Evolutionary conservation across 345 rosid species (phyloP).

Genomic region (Brassica carinata): DNA sequence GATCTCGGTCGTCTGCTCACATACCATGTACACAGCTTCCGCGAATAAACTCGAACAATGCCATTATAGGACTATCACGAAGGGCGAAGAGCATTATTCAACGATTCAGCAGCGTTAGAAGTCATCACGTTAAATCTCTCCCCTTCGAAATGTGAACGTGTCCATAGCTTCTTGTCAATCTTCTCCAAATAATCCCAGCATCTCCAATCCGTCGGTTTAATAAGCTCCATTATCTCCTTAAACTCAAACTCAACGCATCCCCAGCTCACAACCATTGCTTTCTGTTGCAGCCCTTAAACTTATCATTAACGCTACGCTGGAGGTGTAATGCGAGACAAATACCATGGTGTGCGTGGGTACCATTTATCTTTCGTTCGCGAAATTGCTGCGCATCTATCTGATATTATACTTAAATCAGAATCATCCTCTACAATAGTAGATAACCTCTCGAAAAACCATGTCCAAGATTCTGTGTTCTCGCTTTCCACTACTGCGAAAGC

Average conservation of each 20-base stretch:
- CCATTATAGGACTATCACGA: too few relatives aligned
- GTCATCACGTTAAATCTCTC: neutral
- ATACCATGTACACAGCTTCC: too few relatives aligned
- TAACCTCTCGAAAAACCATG: neutral
- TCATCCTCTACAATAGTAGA: neutral
- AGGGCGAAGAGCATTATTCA: neutral
- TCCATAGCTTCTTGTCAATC: neutral
- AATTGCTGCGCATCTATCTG: neutral
- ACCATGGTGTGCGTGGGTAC: neutral
- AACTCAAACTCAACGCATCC: neutral
- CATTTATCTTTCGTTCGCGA: neutral
- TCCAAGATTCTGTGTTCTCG: neutral
- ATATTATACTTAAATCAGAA: neutral
- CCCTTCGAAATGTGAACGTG: neutral
- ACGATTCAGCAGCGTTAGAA: neutral
- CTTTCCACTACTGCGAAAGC: neutral
- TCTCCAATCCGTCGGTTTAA: neutral
- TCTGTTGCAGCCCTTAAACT: neutral
- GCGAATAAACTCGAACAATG: too few relatives aligned
- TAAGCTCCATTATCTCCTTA: neutral
- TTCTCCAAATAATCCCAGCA: neutral
- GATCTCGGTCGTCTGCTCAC: neutral
- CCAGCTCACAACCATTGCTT: neutral
- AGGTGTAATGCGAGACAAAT: neutral
- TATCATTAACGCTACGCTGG: neutral